Base-by-base conservation (phyloP, 306 rosid species). In the Sicyos baderoa region DNA sequence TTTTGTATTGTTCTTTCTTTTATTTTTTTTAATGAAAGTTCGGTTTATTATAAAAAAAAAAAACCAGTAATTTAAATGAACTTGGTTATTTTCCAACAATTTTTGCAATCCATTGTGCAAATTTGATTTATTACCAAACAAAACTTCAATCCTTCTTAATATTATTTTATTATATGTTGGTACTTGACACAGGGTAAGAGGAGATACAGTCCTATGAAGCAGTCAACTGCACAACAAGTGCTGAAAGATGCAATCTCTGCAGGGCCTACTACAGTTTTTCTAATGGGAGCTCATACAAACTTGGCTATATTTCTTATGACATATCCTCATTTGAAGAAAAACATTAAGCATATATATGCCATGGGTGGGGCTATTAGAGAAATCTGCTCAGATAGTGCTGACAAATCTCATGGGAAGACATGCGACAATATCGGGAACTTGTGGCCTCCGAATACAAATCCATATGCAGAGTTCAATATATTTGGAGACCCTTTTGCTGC, bases 401-500 rank as follows among this genome's bases (percentile, higher is more conserved):
- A 75, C 10, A 74, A 90, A 23, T 74, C 95, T 16, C 70, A 44
- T 65, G 37, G 27, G 70, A 44, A 65, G 54, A 42, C 37, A 19
- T 65, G 70, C 70, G 45, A 21, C 54, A 65, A 65, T 13, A 42
- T 65, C 5, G 70, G 70, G 27, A 65, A 65, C 54, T 65, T 65
- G 70, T 65, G 35, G 52, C 70, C 70, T 65, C 35, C 53, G 21
- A 42, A 65, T 11, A 72, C 90, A 50, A 90, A 93, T 59, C 86
- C 99, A 74, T 93, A 79, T 75, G 99, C 85, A 8, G 99, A 93
- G 80, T 93, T 88, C 85, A 93, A 93, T 54, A 70, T 93, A 5
- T 88, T 88, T 76, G 96, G 84, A 40, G 99, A 93, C 73, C 97
- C 97, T 79, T 93, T 93, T 83, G 97, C 97, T 25, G 97, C 99